Evolutionary conservation across 257 asterid species (phyloP).

Genomic region (Nicotiana obtusifolia): DNA sequence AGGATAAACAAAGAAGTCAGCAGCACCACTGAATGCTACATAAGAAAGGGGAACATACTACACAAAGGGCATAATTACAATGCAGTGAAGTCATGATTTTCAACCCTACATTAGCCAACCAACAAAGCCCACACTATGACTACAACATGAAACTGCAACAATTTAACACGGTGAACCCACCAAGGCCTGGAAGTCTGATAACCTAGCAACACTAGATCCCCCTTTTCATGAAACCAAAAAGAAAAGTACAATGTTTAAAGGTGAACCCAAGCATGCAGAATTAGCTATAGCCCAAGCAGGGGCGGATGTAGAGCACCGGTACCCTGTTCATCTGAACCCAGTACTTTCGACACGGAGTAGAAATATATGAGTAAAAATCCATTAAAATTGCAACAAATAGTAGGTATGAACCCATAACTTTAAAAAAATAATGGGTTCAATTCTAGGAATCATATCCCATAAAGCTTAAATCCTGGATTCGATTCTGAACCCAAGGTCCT

Average conservation of each 20-base stretch:
- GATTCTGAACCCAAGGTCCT: background rate
- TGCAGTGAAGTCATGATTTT: background rate
- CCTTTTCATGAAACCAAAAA: background rate
- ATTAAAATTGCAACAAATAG: too few relatives aligned
- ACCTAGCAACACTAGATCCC: background rate
- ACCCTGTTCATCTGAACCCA: too few relatives aligned
- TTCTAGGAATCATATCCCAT: too few relatives aligned
- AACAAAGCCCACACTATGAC: background rate
- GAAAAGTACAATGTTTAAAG: background rate
- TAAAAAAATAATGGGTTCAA: too few relatives aligned
- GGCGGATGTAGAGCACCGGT: too few relatives aligned
- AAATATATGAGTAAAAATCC: too few relatives aligned
- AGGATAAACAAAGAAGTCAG: background rate
- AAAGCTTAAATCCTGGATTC: too few relatives aligned
- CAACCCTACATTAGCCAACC: background rate
- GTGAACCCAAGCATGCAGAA: conserved; percentile 4
- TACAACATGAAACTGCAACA: background rate
- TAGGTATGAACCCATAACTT: too few relatives aligned
- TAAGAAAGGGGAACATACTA: background rate
- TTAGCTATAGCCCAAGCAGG: background rate
- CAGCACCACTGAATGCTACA: background rate
- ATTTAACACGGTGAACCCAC: background rate
- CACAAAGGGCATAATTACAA: background rate
- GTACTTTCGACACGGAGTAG: too few relatives aligned
- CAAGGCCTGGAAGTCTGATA: background rate